Conservation (phyloP, 805 yeast species). For the Spathaspora sp. region DNA sequence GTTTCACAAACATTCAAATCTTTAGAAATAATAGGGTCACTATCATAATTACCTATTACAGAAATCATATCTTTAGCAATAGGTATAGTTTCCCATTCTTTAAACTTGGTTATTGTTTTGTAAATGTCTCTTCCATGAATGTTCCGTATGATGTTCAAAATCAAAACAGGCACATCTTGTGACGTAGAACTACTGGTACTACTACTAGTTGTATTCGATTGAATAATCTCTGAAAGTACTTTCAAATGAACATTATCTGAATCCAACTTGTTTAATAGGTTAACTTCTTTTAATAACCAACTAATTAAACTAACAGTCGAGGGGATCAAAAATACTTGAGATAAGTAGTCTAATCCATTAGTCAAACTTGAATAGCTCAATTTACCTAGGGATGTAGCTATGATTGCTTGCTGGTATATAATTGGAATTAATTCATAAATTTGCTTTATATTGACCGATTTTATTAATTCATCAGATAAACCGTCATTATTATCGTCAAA, state of each 20-base stretch:
- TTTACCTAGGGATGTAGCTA: constrained; percentile 52
- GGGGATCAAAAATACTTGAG: constrained; percentile 70
- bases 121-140: constrained; percentile 17
- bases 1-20: constrained; percentile 4
- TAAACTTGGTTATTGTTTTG: constrained; percentile 10
- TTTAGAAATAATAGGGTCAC: constrained; percentile 1
- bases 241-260: constrained; percentile 11
- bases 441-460: constrained; percentile 62
- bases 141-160: constrained; percentile 22
- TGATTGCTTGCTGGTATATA: constrained; percentile 67
- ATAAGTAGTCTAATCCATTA: constrained; percentile 83
- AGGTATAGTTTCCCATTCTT: constrained; percentile 10
- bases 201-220: constrained; percentile 11
- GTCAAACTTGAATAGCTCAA: constrained; percentile 58
- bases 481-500: constrained; percentile 69
- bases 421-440: constrained; percentile 67
- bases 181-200: not conserved
- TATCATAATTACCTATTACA: not conserved
- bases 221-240: constrained; percentile 23
- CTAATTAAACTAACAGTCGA: constrained; percentile 40
- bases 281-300: constrained; percentile 23
- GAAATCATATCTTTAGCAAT: constrained; percentile 10
- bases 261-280: constrained; percentile 4
- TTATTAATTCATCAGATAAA: constrained; percentile 77
- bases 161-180: constrained; percentile 12